phyloP scores from a whole-genome alignment of 371 early-diverging fungal species.

The Furculomyces boomerangus region DNA sequence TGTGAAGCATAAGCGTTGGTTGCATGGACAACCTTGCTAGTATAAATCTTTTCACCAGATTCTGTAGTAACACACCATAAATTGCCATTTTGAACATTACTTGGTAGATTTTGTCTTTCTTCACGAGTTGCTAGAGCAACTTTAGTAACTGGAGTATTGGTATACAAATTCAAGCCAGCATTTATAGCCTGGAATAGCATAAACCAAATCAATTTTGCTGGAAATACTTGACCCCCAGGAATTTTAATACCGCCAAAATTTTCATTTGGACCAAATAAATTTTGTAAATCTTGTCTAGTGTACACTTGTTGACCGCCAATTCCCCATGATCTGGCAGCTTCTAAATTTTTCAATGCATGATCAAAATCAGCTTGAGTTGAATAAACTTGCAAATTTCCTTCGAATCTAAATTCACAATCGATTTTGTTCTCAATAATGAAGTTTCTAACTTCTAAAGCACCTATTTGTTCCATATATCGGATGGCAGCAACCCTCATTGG shows the following conservation, averaged over 20 bases:
- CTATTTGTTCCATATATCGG: constrained; percentile 4
- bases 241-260: constrained; percentile 3
- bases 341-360: not conserved
- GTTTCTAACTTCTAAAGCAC: not conserved
- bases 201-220: constrained; percentile 7
- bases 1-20: constrained; percentile 10
- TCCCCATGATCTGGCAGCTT: constrained; percentile 2
- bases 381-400: constrained; percentile 1
- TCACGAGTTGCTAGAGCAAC: not conserved
- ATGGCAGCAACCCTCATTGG: not conserved
- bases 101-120: not conserved
- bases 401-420: constrained; percentile 6
- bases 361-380: constrained; percentile 1
- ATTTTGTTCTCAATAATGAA: not conserved
- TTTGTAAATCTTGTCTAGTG: not conserved
- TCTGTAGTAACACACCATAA: constrained; percentile 3
- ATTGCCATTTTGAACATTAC: not conserved
- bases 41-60: not conserved
- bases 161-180: constrained; percentile 6
- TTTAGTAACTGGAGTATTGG: constrained; percentile 7
- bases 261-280: constrained; percentile 2
- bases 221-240: constrained; percentile 8
- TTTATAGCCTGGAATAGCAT: constrained; percentile 4
- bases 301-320: not conserved
- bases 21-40: constrained; percentile 6